phyloP scores from a whole-genome alignment of 805 yeast species.

The Pichia californica region DNA sequence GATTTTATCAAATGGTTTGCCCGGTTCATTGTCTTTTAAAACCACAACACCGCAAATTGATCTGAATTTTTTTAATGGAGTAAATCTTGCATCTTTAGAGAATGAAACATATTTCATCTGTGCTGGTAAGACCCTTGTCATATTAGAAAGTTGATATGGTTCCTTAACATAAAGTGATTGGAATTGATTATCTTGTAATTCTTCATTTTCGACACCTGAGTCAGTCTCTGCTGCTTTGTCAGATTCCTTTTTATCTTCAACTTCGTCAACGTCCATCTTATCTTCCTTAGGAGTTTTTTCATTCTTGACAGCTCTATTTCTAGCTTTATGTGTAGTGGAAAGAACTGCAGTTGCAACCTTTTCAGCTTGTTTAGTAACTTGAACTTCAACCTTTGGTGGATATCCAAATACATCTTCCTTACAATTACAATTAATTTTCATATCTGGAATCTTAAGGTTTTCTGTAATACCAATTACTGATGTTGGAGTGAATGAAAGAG shows the following conservation, averaged over 20 bases:
- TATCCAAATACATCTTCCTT: constrained; percentile 76
- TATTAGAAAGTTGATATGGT: constrained; percentile 66
- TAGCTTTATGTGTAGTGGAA: constrained; percentile 91
- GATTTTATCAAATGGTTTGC: constrained; percentile 56
- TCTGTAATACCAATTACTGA: constrained; percentile 79
- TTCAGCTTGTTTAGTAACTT: constrained; percentile 76
- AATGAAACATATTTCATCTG: constrained; percentile 83
- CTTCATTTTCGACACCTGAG: constrained; percentile 18
- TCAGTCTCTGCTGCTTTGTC: constrained; percentile 19
- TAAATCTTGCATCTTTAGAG: constrained; percentile 64
- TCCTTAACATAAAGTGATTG: constrained; percentile 48
- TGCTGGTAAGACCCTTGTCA: constrained; percentile 84
- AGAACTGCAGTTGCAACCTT: constrained; percentile 88
- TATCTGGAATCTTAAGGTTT: constrained; percentile 81
- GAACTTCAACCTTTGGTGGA: constrained; percentile 81
- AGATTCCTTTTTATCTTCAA: constrained; percentile 20
- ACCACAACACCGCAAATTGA: constrained; percentile 67
- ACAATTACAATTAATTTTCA: constrained; percentile 73
- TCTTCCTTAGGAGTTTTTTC: constrained; percentile 41
- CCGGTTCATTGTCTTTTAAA: constrained; percentile 56
- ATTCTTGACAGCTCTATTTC: constrained; percentile 67
- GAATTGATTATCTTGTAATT: constrained; percentile 28
- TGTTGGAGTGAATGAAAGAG: constrained; percentile 89
- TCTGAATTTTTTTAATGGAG: constrained; percentile 74
- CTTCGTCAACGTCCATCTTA: constrained; percentile 35